Conservation (phyloP, 1,139 yeast species). For the Martiniozyma asiatica region DNA sequence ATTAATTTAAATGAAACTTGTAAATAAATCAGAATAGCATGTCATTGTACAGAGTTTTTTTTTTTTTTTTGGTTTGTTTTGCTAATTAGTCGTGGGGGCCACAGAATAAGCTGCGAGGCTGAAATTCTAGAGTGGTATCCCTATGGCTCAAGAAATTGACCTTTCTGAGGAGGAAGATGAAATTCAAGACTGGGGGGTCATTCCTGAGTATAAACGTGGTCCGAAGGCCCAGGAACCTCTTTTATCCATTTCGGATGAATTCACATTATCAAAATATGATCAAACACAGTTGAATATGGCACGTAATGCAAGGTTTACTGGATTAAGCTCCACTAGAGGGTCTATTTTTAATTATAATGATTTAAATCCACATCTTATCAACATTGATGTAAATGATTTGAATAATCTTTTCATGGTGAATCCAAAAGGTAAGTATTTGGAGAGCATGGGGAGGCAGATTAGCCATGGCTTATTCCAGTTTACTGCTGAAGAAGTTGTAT, state of each 20-base stretch:
- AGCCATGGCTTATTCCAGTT: constrained; percentile 30
- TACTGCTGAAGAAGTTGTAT: constrained; percentile 56
- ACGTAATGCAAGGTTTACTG: constrained; percentile 61
- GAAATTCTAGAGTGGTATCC: too few species aligned
- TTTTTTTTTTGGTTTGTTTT: too few species aligned
- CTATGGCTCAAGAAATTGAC: too few species aligned
- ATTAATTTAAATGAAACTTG: too few species aligned
- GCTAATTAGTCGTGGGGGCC: too few species aligned
- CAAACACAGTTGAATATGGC: constrained; percentile 38
- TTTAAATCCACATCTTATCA: constrained; percentile 33
- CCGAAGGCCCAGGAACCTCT: constrained; percentile 76
- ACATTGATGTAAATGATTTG: constrained; percentile 23
- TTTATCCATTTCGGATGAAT: constrained; percentile 5
- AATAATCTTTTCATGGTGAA: constrained; percentile 30
- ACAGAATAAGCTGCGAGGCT: too few species aligned
- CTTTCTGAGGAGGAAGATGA: too few species aligned
- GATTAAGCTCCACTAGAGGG: constrained; percentile 48
- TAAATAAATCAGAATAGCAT: too few species aligned
- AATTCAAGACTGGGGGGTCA: constrained; percentile 56
- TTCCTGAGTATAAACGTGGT: constrained; percentile 38
- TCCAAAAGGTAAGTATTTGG: constrained; percentile 64
- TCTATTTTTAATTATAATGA: constrained; percentile 14
- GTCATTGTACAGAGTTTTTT: too few species aligned
- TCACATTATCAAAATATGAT: constrained; percentile 59
- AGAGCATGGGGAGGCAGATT: constrained; percentile 58